Conservation (phyloP, 352 stramenopile genomes). For the Phytophthora ramorum region DNA sequence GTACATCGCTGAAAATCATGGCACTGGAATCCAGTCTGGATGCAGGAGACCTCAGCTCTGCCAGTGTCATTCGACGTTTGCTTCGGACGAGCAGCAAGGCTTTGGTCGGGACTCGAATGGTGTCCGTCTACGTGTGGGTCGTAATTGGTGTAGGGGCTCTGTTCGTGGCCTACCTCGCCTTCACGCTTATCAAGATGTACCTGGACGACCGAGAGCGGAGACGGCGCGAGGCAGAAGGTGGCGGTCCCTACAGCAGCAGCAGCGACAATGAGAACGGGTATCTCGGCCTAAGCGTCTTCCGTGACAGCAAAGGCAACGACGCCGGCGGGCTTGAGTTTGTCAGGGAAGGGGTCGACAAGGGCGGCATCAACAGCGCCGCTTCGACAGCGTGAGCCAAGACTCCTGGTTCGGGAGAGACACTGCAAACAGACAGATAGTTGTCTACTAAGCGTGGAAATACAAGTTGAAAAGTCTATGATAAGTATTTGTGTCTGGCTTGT, state of each 20-base stretch:
- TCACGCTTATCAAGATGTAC: conserved; percentile 33
- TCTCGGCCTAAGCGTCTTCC: conserved; percentile 20
- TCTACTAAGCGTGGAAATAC: conserved; percentile 1
- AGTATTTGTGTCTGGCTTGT: not conserved
- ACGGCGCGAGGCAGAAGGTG: conserved; percentile 19
- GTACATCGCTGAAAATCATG: conserved; percentile 16
- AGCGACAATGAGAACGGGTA: conserved; percentile 37
- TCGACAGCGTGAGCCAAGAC: conserved; percentile 1
- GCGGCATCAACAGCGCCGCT: conserved; percentile 17
- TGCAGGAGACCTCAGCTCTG: not conserved
- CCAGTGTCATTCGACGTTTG: conserved; percentile 12
- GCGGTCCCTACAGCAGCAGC: conserved; percentile 30
- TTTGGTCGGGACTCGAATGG: conserved; percentile 11
- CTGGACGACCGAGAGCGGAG: conserved; percentile 29
- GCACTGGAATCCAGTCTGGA: not conserved
- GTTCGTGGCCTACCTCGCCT: conserved; percentile 23
- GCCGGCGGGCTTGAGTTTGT: conserved; percentile 28
- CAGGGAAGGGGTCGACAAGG: conserved; percentile 20
- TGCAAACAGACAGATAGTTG: not conserved
- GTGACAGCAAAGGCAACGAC: conserved; percentile 33
- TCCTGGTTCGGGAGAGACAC: not conserved
- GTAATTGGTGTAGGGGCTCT: conserved; percentile 3
- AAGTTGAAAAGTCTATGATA: conserved; percentile 9
- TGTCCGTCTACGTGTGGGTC: conserved; percentile 29
- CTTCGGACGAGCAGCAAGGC: not conserved